Evolutionary conservation across 2,329 filamentous ascomycete species (phyloP).

Genomic region (Verticillium albo-atrum): DNA sequence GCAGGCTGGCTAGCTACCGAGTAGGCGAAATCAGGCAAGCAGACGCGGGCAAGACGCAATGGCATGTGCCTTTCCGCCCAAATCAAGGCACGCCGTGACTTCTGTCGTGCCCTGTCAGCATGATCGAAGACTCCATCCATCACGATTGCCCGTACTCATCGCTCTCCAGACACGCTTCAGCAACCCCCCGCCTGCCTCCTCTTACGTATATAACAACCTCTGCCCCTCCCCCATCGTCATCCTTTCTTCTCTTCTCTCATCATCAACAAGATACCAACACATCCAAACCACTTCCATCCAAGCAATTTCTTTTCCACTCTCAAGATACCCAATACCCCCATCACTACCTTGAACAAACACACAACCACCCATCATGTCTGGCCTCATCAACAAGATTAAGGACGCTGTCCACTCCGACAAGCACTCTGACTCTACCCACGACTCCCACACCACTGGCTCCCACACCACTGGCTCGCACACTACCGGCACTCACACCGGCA

Average conservation of each 20-base stretch:
- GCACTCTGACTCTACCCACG: slow-evolving; percentile 10
- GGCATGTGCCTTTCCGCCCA: background rate
- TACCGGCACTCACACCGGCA: slow-evolving; percentile 7
- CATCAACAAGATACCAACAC: slow-evolving; percentile 10
- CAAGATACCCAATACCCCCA: slow-evolving; percentile 10
- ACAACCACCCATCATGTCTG: slow-evolving; percentile 44
- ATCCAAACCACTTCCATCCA: slow-evolving; percentile 8
- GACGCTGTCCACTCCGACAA: slow-evolving; percentile 45
- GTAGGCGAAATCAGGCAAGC: background rate
- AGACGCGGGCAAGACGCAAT: background rate
- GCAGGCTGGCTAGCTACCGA: background rate
- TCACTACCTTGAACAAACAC: background rate
- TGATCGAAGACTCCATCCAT: background rate
- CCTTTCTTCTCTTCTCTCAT: slow-evolving; percentile 2
- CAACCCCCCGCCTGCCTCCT: background rate
- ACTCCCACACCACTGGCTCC: slow-evolving; percentile 5
- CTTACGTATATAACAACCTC: slow-evolving; percentile 11
- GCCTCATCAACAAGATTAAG: slow-evolving; percentile 57
- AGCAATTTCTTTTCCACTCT: slow-evolving; percentile 3
- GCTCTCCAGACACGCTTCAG: background rate
- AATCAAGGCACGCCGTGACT: background rate
- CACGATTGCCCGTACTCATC: background rate
- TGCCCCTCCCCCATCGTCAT: slow-evolving; percentile 1
- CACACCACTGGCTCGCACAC: slow-evolving; percentile 19
- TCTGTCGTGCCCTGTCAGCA: background rate